These are phyloP conservation scores for Coemansia furcata DNA, from an alignment of 192 early-diverging fungal species.

Conservation along the genomic window DNA sequence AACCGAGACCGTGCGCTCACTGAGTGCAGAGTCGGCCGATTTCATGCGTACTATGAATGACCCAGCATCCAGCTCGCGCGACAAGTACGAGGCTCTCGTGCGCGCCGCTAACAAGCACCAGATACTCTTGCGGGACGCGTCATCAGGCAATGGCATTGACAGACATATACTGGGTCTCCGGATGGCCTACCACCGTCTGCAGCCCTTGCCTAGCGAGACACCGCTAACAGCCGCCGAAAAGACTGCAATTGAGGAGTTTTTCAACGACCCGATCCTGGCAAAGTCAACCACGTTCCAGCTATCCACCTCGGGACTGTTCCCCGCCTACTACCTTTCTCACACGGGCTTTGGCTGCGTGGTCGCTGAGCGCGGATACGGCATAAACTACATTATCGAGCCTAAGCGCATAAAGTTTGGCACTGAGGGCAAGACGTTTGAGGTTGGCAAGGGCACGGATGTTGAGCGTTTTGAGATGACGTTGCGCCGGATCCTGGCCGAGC, in stretches of 20 bases:
- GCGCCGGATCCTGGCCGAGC: constrained; percentile 18
- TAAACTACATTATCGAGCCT: constrained; percentile 78
- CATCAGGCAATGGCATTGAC: constrained; percentile 79
- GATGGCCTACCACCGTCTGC: constrained; percentile 55
- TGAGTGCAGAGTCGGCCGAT: constrained; percentile 64
- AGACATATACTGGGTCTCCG: constrained; percentile 81
- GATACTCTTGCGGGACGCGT: constrained; percentile 57
- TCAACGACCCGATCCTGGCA: constrained; percentile 69
- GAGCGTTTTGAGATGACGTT: constrained; percentile 17
- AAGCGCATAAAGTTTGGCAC: constrained; percentile 73
- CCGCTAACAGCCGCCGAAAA: constrained; percentile 15
- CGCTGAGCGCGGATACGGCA: constrained; percentile 77
- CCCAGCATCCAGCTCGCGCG: constrained; percentile 15
- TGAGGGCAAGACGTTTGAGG: constrained; percentile 62
- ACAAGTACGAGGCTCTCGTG: constrained; percentile 56
- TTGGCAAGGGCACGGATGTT: constrained; percentile 26
- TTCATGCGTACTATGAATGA: constrained; percentile 71
- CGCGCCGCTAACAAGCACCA: constrained; percentile 73
- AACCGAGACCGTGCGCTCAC: constrained; percentile 82
- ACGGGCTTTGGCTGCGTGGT: constrained; percentile 87
- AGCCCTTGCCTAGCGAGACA: constrained; percentile 40
- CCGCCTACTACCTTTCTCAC: constrained; percentile 63
- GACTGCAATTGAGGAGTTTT: constrained; percentile 35
- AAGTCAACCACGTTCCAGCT: constrained; percentile 68
- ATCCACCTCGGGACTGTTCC: constrained; percentile 75